Base-by-base conservation (phyloP, 2,329 filamentous ascomycete genomes). In the Phialocephala sp. region DNA sequence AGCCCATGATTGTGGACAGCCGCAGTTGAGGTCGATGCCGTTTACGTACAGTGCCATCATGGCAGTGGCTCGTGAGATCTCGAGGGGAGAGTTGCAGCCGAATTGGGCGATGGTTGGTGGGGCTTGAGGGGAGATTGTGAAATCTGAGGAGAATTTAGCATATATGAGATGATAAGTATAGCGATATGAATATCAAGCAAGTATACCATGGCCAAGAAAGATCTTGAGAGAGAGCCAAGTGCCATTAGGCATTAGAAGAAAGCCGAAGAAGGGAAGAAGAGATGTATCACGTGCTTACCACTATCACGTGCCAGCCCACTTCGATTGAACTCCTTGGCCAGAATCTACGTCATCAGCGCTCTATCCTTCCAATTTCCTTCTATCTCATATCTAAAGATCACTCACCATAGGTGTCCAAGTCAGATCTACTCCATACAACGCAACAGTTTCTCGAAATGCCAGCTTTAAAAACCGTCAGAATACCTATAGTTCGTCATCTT, bases 1-100 rank as follows among this genome's bases (percentile, higher is more conserved):
- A 0, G 89, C 89, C 89, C 89, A 91, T 6, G 85, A 85, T 77
- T 92, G 89, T 8, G 89, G 89, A 72, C 89, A 92, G 12, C 89
- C 89, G 76, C 89, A 92, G 78, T 91, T 91, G 47, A 91, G 80
- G 72, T 91, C 88, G 2, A 91, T 83, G 68, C 89, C 89, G 71
- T 84, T 84, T 60, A 86, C 85, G 74, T 80, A 86, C 1, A 89
- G 88, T 0, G 83, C 85, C 2, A 87, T 86, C 57, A 91, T 82
- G 24, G 84, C 81, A 0, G 88, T 84, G 12, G 89, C 88, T 36
- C 88, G 83, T 15, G 86, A 81, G 54, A 91, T 81, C 74, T 92
- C 89, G 3, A 81, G 72, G 8, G 88, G 83, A 4, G 81, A 82
- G 71, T 86, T 89, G 68, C 86, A 83, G 56, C 89, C 89, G 72